phyloP scores from a whole-genome alignment of 2,329 filamentous ascomycete genomes.

The Aspergillus unguis region DNA sequence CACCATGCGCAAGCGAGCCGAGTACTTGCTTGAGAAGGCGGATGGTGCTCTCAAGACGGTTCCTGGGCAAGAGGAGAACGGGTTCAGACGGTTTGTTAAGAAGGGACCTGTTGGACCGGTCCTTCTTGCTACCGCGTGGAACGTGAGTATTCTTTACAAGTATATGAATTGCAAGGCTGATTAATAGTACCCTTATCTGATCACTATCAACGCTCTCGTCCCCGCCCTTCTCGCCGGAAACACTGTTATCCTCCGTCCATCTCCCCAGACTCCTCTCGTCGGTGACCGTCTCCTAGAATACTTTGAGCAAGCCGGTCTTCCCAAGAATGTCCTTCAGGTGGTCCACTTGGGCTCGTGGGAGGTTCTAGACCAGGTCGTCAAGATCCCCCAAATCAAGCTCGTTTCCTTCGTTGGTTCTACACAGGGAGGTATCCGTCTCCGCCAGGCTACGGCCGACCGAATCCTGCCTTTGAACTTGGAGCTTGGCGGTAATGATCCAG shows the following conservation, averaged over 20 bases:
- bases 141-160: slow-evolving; percentile 58
- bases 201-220: slow-evolving; percentile 81
- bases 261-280: slow-evolving; percentile 85
- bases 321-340: slow-evolving; percentile 76
- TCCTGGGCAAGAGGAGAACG: slow-evolving; percentile 74
- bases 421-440: slow-evolving; percentile 74
- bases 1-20: slow-evolving; percentile 75
- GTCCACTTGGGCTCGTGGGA: slow-evolving; percentile 77
- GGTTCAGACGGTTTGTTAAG: slow-evolving; percentile 82
- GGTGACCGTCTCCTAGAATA: slow-evolving; percentile 73
- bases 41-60: slow-evolving; percentile 74
- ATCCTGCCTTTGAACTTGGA: slow-evolving; percentile 82
- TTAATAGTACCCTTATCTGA: slow-evolving; percentile 80
- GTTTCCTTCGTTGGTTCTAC: slow-evolving; percentile 93
- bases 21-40: slow-evolving; percentile 80
- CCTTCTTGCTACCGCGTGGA: slow-evolving; percentile 87
- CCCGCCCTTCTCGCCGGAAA: slow-evolving; percentile 86
- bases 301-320: slow-evolving; percentile 75
- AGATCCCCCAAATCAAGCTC: slow-evolving; percentile 68
- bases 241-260: slow-evolving; percentile 84
- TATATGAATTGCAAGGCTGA: neutral
- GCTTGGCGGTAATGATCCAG: slow-evolving; percentile 88
- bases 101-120: slow-evolving; percentile 83
- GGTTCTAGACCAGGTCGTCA: slow-evolving; percentile 72
- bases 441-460: slow-evolving; percentile 74